Conservation (phyloP, 805 yeast species). For the Priceomyces carsonii region DNA sequence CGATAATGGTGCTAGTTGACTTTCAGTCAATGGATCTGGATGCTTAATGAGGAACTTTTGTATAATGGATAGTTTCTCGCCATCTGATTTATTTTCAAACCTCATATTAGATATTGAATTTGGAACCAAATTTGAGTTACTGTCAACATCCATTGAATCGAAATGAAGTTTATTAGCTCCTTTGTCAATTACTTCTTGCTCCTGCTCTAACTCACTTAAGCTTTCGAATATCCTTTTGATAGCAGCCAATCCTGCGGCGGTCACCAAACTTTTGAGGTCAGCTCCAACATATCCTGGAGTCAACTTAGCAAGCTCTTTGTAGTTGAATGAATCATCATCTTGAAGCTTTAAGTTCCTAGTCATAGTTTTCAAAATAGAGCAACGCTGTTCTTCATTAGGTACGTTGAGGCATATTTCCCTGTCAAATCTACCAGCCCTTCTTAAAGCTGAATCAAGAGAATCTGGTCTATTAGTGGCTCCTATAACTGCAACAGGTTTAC, state of each 20-base stretch:
- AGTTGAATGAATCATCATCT: conserved; percentile 66
- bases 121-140: conserved; percentile 8
- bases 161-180: conserved; percentile 5
- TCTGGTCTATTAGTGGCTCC: conserved; percentile 99
- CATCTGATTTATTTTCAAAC: conserved; percentile 34
- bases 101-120: conserved; percentile 16
- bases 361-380: conserved; percentile 74
- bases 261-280: conserved; percentile 87
- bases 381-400: conserved; percentile 85
- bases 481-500: conserved; percentile 88
- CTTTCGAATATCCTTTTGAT: conserved; percentile 85
- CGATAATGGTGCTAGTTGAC: conserved; percentile 73
- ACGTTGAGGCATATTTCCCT: conserved; percentile 92
- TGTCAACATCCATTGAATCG: conserved; percentile 38
- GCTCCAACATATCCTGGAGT: conserved; percentile 99
- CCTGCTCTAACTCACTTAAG: conserved; percentile 44
- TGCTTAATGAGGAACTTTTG: conserved; percentile 71
- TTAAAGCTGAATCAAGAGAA: conserved; percentile 86
- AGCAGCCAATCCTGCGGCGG: conserved; percentile 94
- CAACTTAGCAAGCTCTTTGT: conserved; percentile 72
- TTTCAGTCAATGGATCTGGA: conserved; percentile 76
- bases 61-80: conserved; percentile 56
- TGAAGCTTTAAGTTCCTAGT: conserved; percentile 60
- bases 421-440: conserved; percentile 97
- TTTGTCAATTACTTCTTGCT: conserved; percentile 23